phyloP scores from a whole-genome alignment of 2,329 filamentous ascomycete species.

The Metarhizium anisopliae region DNA sequence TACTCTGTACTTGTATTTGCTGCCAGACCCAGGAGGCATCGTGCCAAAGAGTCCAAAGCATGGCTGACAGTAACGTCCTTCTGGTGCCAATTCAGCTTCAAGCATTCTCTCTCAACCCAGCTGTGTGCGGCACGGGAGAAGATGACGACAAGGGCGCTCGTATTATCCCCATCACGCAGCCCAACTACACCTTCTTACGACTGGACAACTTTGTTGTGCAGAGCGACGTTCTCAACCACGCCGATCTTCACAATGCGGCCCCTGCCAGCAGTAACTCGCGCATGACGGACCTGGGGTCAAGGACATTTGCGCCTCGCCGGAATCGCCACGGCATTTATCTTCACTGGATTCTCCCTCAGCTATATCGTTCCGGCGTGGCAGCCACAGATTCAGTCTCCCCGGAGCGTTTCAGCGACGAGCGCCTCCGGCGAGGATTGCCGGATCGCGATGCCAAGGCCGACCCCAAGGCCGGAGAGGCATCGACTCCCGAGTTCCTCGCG shows the following conservation, averaged over 20 bases:
- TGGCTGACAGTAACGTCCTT: neutral
- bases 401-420: neutral
- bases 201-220: constrained; percentile 26
- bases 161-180: constrained; percentile 34
- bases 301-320: constrained; percentile 6
- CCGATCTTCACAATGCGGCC: constrained; percentile 26
- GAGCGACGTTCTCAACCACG: constrained; percentile 26
- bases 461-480: neutral
- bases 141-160: constrained; percentile 7
- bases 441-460: neutral
- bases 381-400: constrained; percentile 1
- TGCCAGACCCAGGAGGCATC: neutral
- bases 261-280: constrained; percentile 24
- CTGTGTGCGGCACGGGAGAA: constrained; percentile 15
- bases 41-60: neutral
- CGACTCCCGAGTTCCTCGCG: constrained; percentile 9
- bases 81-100: constrained; percentile 23
- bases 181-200: constrained; percentile 35
- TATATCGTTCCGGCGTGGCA: constrained; percentile 23
- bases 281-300: constrained; percentile 24
- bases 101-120: constrained; percentile 20
- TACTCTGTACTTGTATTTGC: neutral
- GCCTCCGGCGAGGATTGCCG: constrained; percentile 1
- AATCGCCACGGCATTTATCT: constrained; percentile 31
- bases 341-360: constrained; percentile 30